Conservation (phyloP, 176 grass and related monocot genomes). For the Oryza longistaminata region DNA sequence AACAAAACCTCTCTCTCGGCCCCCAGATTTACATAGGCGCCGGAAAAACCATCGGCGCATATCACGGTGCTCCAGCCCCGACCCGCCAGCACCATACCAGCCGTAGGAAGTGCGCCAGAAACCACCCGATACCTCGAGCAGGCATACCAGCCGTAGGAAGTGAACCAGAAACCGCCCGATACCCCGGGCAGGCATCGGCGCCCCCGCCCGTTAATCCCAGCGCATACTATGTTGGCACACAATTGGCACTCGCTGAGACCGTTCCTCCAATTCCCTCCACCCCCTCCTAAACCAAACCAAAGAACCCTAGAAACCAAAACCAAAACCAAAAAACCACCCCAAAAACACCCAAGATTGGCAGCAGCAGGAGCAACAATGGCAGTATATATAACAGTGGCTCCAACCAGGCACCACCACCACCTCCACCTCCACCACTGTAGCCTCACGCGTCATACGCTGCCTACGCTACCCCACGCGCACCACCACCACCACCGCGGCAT, state of each 20-base stretch:
- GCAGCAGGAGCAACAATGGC: too few relatives aligned
- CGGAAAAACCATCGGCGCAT: too few relatives aligned
- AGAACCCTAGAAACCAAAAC: not conserved
- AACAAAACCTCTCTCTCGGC: too few relatives aligned
- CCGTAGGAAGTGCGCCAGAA: too few relatives aligned
- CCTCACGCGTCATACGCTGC: not conserved
- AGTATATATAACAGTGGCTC: slow-evolving; percentile 18
- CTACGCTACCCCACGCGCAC: not conserved
- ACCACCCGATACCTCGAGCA: too few relatives aligned
- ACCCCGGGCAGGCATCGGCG: too few relatives aligned
- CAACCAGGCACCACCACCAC: not conserved
- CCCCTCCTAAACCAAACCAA: not conserved
- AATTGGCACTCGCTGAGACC: not conserved
- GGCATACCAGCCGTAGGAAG: too few relatives aligned
- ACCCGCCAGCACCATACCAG: too few relatives aligned
- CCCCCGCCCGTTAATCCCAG: too few relatives aligned
- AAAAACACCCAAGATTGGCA: not conserved
- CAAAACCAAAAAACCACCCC: not conserved
- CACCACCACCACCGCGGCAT: slow-evolving; percentile 34
- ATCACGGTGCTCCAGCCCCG: too few relatives aligned
- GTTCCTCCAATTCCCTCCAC: not conserved
- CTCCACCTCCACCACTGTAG: not conserved
- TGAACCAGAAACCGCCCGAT: too few relatives aligned
- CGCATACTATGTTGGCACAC: not conserved
- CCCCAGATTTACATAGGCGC: too few relatives aligned